These are phyloP conservation scores for Batkoa obscura DNA, from an alignment of 371 early-diverging fungal genomes.

Conservation along the genomic window DNA sequence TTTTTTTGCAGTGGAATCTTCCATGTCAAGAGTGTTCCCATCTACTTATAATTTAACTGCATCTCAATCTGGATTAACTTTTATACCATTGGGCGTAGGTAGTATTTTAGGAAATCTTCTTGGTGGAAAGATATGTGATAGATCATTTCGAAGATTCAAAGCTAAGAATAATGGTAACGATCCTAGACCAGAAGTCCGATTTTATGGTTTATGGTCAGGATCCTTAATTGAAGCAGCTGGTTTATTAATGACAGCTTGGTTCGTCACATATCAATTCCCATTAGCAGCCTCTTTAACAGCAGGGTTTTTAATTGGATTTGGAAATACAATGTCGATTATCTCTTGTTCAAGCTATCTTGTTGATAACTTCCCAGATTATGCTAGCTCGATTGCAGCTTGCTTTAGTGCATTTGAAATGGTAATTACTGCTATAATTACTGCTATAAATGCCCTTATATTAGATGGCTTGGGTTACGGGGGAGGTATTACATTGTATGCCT, in stretches of 20 bases:
- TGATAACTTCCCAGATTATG: constrained; percentile 2
- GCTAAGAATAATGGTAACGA: too few species aligned
- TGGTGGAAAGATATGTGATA: constrained; percentile 20
- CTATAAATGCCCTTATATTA: background rate
- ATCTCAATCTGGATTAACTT: constrained; percentile 22
- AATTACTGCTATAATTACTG: background rate
- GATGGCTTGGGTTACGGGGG: background rate
- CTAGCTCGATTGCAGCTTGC: constrained; percentile 1
- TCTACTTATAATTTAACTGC: constrained; percentile 15
- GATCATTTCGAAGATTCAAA: background rate
- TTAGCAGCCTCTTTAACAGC: background rate
- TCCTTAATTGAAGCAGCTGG: constrained; percentile 16
- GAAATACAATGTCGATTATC: background rate
- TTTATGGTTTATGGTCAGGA: constrained; percentile 19
- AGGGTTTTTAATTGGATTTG: constrained; percentile 1
- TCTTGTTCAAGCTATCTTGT: constrained; percentile 4
- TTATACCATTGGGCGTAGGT: constrained; percentile 23
- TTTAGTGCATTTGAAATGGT: background rate
- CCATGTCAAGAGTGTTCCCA: constrained; percentile 14
- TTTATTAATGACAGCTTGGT: constrained; percentile 23
- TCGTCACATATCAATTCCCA: constrained; percentile 12
- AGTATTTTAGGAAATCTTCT: constrained; percentile 21
- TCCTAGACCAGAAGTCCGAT: constrained; percentile 13
- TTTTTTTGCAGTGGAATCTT: constrained; percentile 23
- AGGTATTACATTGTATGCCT: background rate